Evolutionary conservation across 176 grass and related monocot species (phyloP), one percentile per base, ranked within the genome.

Genomic region (Puccinellia tenuiflora): DNA sequence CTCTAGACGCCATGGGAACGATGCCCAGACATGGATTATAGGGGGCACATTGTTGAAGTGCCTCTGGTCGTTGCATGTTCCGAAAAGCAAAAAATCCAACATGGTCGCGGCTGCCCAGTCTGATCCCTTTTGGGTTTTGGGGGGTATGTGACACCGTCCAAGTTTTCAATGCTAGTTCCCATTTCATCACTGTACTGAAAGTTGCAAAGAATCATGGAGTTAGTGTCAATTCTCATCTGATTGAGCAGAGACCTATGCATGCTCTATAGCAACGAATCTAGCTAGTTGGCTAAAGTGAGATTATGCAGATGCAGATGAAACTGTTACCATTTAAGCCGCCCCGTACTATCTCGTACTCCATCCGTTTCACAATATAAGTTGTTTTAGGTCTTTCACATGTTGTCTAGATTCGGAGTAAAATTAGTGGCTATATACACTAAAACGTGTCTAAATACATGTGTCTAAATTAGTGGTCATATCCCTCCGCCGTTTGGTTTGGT

Each of bases 211-310:
- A 85, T 80, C 38, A 68, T 18, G 34, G 18, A 14, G 68, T 18
- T 13, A 1, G 5, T 21, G 30, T 4, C 50, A 46, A 48, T 61
- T 66, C 48, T 70, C 70, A 42, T 61, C 54, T 81, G 83, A 85
- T 89, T 85, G 77, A 70, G 80, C 83, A 68, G 53, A 57, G n/a
- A 73, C 62, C 63, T 78, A 78, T 39, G 46, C 9, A 25, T 17
- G 15, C 46, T 48, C 64, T 70, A n/a, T n/a, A 68, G 11, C 46
- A 47, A 54, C 10, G 43, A 57, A 57, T 67, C 80, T 80, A 68
- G 37, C 60, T 33, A 31, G 38, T 80, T 81, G 40, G 18, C 39
- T 24, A 78, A 61, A 50, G 68, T 60, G 26, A 47, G 39, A 46
- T 59, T 25, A 83, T 47, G 39, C 38, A 74, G 26, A 47, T 71